Evolutionary conservation across 108 stramenopile genomes (phyloP), one percentile per base, ranked within the genome.

Genomic region (Conticribra guillardii): DNA sequence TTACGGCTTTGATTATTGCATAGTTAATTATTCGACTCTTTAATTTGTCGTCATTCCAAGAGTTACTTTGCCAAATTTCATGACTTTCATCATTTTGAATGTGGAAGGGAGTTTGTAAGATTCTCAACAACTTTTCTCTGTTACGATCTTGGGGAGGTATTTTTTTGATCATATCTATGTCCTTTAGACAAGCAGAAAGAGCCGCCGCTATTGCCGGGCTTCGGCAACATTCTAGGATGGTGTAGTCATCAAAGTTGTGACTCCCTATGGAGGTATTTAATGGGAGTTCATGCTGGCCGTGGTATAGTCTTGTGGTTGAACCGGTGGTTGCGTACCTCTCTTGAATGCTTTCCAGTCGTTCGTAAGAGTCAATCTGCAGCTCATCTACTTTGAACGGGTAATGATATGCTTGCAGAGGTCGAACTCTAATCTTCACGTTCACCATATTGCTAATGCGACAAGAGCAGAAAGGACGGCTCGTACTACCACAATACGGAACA

Each of bases 261-360:
- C 81, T 79, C 11, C 72, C 84, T 4, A 85, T 53, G 2, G 84
- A 85, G 32, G 64, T 60, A 45, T 85, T 85, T 15, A 82, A 44
- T 1, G 84, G 77, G 4, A 85, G 60, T 50, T 85, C 84, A 22
- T 61, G 41, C 14, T 67, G 67, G 0, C 48, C 51, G 47, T 51
- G 58, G 33, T 78, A 78, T 23, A 78, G 64, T 17, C 69, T 52
- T 14, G 76, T 70, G 8, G 67, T 63, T 16, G 69, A 64, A 3
- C 76, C 69, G 15, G 69, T 19, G 21, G 69, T 52, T 56, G 63
- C 45, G 47, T 78, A 78, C 22, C 65, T 70, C 63, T 70, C 76
- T 54, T 78, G 76, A 24, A 78, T 78, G 0, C 62, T 70, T 60
- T 85, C 84, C 16, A 85, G 24, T 0, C 84, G 76, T 15, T 72